A percentile compares a stretch with the other conserved stretches of the same genome.
Evolutionary conservation across 345 rosid genomes (phyloP).

Genomic region (Eucalyptus tenuipes): DNA sequence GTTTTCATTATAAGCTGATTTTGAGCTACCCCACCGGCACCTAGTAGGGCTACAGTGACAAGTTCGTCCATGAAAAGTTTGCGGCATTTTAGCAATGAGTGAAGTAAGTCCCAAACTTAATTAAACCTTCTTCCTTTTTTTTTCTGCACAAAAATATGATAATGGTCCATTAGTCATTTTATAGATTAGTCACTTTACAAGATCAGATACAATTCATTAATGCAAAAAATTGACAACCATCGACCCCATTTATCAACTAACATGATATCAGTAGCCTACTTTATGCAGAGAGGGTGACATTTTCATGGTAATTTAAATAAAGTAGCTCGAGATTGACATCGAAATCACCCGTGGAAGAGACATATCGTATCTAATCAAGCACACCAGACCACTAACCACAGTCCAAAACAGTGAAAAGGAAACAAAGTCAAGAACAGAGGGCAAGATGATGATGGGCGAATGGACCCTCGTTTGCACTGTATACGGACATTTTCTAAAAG

Average conservation of each 20-base stretch:
- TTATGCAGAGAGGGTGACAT: neutral
- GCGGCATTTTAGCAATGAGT: neutral
- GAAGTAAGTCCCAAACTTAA: neutral
- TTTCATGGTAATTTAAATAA: neutral
- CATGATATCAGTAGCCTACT: neutral
- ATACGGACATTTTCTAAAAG: neutral
- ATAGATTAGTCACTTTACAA: neutral
- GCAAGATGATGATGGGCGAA: neutral
- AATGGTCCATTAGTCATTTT: neutral
- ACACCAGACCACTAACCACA: neutral
- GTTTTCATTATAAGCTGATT: neutral
- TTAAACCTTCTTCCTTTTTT: neutral
- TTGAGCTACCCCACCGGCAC: neutral
- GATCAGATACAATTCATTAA: neutral
- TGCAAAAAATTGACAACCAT: neutral
- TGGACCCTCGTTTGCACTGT: constrained; percentile 22
- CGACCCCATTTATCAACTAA: neutral
- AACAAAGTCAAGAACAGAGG: constrained; percentile 10
- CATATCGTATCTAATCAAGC: neutral
- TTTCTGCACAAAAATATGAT: neutral
- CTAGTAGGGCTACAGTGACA: neutral
- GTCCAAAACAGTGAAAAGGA: constrained; percentile 10
- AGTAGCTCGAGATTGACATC: neutral
- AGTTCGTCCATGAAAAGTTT: neutral
- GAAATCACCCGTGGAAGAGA: neutral